phyloP scores from a whole-genome alignment of 306 rosid species.

The Gillenia trifoliata region DNA sequence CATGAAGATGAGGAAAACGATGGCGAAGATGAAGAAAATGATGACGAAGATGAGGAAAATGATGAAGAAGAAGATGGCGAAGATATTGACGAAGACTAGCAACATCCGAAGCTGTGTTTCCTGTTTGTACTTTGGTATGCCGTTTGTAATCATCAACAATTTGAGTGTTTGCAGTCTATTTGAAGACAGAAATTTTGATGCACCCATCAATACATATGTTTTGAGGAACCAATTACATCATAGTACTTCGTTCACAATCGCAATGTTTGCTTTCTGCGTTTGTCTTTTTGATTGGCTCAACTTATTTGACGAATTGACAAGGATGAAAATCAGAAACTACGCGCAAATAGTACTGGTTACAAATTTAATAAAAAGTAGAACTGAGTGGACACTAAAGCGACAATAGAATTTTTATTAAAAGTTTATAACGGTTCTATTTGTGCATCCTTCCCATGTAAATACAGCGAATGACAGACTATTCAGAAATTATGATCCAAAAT shows the following conservation, averaged over 20 bases:
- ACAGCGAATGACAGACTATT: neutral
- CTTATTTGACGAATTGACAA: too few species aligned
- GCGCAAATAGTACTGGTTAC: too few species aligned
- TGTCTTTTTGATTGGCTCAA: neutral
- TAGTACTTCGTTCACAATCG: neutral
- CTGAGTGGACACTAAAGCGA: too few species aligned
- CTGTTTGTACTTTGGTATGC: neutral
- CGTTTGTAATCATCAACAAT: neutral
- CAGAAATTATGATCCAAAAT: neutral
- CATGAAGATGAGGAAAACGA: constrained; percentile 21
- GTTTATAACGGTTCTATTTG: too few species aligned
- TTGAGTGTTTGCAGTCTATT: neutral
- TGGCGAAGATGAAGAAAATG: constrained; percentile 16
- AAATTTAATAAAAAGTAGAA: too few species aligned
- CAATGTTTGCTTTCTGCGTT: neutral
- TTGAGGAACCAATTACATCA: neutral
- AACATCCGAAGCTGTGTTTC: neutral
- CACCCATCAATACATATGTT: neutral
- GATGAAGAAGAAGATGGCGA: constrained; percentile 12
- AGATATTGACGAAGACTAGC: constrained; percentile 22
- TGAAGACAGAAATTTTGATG: neutral
- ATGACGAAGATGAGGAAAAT: constrained; percentile 24
- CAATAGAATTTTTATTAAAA: too few species aligned
- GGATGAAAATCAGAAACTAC: too few species aligned
- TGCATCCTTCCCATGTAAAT: too few species aligned